Percentiles rank a stretch among this genome's conserved stretches.
These are phyloP conservation scores for Globisporangium okanoganense DNA, from an alignment of 352 stramenopile species.

Conservation along the genomic window DNA sequence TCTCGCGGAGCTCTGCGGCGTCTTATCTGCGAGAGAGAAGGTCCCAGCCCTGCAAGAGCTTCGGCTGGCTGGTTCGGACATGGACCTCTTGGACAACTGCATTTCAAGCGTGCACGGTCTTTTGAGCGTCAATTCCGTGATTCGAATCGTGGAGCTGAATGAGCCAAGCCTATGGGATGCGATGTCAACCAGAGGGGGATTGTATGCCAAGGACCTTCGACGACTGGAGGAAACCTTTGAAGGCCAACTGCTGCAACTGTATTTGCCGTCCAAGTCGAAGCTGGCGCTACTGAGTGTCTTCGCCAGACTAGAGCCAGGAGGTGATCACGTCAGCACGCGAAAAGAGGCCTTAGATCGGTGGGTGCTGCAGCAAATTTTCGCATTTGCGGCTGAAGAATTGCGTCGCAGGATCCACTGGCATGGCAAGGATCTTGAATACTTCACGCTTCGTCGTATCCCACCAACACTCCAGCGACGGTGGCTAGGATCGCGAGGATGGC, in stretches of 20 bases:
- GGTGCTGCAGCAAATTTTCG: neutral
- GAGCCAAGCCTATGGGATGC: neutral
- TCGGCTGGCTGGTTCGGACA: neutral
- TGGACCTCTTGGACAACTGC: neutral
- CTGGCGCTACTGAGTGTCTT: neutral
- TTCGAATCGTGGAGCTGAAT: neutral
- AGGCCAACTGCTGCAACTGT: neutral
- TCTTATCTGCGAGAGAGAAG: neutral
- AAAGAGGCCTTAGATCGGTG: neutral
- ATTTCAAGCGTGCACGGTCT: neutral
- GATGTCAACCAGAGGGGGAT: neutral
- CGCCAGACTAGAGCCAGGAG: neutral
- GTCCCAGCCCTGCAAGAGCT: neutral
- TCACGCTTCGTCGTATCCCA: neutral
- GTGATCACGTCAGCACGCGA: neutral
- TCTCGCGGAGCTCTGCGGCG: neutral
- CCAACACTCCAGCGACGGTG: neutral
- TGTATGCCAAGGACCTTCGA: neutral
- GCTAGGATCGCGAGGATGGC: neutral
- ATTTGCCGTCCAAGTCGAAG: neutral
- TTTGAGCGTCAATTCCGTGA: neutral
- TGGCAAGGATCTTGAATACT: neutral
- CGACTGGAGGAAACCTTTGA: neutral
- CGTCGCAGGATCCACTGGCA: neutral
- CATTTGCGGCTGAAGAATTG: neutral